These are phyloP conservation scores for Ceratobasidium sp. DNA, from an alignment of 1,284 basidiomycete species.

Conservation along the genomic window DNA sequence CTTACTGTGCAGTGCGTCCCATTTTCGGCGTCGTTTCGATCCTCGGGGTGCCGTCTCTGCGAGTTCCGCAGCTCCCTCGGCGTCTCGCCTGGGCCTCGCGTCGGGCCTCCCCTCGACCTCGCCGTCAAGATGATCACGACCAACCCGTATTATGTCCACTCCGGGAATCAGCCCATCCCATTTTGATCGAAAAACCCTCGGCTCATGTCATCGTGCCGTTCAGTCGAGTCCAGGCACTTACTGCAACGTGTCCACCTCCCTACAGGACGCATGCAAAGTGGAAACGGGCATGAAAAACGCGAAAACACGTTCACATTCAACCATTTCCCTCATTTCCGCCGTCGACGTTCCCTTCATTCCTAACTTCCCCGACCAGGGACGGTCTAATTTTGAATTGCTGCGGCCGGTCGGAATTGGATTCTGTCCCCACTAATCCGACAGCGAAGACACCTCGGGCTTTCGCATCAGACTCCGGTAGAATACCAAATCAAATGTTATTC, in stretches of 20 bases:
- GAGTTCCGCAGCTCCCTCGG: no score
- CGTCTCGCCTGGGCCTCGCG: no score
- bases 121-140: no score
- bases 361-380: constrained; percentile 15
- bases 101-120: constrained; percentile 4
- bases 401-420: neutral
- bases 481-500: constrained; percentile 1
- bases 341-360: neutral
- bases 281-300: neutral
- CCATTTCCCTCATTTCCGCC: neutral
- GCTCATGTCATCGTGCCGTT: no score
- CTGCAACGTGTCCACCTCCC: neutral
- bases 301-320: neutral
- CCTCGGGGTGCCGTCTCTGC: no score
- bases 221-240: neutral
- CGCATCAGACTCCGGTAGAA: neutral
- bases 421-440: neutral
- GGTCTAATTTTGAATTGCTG: neutral
- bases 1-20: neutral
- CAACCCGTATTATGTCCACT: no score
- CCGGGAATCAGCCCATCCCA: neutral
- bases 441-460: neutral
- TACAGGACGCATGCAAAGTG: neutral
- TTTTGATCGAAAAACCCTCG: neutral
- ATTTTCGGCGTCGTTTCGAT: neutral